These are phyloP conservation scores for Dinochytrium kinnereticum DNA, from an alignment of 371 early-diverging fungal genomes.

Conservation along the genomic window DNA sequence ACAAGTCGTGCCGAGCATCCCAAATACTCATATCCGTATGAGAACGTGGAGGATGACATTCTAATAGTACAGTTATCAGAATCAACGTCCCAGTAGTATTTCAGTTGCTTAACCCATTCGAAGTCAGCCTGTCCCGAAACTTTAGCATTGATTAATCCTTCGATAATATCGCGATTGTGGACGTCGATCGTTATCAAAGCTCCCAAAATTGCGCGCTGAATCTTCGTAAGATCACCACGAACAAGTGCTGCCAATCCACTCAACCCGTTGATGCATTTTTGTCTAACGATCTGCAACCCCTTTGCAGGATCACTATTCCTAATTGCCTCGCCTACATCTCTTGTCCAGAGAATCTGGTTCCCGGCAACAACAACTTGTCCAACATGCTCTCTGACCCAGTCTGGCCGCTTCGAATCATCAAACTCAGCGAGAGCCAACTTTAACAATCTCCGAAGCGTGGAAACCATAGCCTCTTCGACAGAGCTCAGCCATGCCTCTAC, in stretches of 20 bases:
- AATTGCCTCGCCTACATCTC: slow-evolving; percentile 55
- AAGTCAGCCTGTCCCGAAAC: slow-evolving; percentile 53
- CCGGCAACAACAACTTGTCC: slow-evolving; percentile 61
- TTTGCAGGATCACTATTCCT: slow-evolving; percentile 47
- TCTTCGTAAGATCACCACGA: slow-evolving; percentile 57
- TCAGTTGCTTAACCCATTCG: slow-evolving; percentile 62
- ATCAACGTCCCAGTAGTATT: slow-evolving; percentile 64
- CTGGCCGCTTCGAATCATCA: slow-evolving; percentile 50
- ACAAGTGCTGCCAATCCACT: slow-evolving; percentile 56
- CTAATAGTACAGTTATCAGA: slow-evolving; percentile 57
- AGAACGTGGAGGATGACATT: slow-evolving; percentile 59
- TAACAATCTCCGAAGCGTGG: slow-evolving; percentile 49
- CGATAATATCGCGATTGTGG: slow-evolving; percentile 63
- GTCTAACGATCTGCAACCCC: slow-evolving; percentile 41
- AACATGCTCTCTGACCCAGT: slow-evolving; percentile 60
- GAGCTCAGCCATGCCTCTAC: slow-evolving; percentile 64
- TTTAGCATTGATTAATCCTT: slow-evolving; percentile 47
- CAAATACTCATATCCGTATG: slow-evolving; percentile 62
- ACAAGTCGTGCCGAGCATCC: slow-evolving; percentile 61
- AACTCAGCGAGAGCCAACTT: slow-evolving; percentile 56
- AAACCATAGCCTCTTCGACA: slow-evolving; percentile 64
- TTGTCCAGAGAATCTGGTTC: slow-evolving; percentile 59
- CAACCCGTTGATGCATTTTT: slow-evolving; percentile 51
- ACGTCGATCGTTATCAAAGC: slow-evolving; percentile 65
- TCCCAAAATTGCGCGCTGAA: slow-evolving; percentile 59